A percentile compares a stretch with the other conserved stretches of the same genome.
These are phyloP conservation scores for Gymnopilus junonius DNA, from an alignment of 768 basidiomycete species.

Conservation along the genomic window DNA sequence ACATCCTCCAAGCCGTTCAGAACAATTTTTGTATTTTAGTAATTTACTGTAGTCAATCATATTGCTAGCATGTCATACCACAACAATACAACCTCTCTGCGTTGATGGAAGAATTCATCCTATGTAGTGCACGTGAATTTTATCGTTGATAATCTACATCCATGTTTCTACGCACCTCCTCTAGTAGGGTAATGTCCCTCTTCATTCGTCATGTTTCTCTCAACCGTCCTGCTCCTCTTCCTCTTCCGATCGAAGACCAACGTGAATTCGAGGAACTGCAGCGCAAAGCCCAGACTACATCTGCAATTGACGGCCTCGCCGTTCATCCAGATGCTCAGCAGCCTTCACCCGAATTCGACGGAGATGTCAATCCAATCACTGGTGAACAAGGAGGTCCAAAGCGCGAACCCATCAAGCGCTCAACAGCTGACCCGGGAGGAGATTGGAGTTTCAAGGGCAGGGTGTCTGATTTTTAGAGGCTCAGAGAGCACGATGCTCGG, in stretches of 20 bases:
- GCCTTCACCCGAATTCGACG: conserved; percentile 72
- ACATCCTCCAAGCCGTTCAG: background rate
- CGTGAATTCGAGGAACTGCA: conserved; percentile 88
- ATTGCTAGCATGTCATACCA: background rate
- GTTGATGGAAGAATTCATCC: too few relatives aligned
- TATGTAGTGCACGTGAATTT: too few relatives aligned
- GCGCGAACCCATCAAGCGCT: conserved; percentile 73
- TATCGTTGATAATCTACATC: background rate
- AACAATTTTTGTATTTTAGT: background rate
- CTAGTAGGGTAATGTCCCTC: background rate
- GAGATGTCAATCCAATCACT: conserved; percentile 79
- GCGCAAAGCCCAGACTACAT: conserved; percentile 56
- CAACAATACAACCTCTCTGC: too few relatives aligned
- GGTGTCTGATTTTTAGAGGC: conserved; percentile 77
- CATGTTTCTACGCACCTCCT: background rate
- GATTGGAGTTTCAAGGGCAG: conserved; percentile 94
- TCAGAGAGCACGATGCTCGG: conserved; percentile 15
- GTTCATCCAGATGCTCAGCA: conserved; percentile 76
- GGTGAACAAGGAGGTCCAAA: conserved; percentile 91
- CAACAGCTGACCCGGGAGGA: conserved; percentile 57
- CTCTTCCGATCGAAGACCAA: conserved; percentile 76
- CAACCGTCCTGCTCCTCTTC: conserved; percentile 71
- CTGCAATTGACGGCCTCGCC: conserved; percentile 31
- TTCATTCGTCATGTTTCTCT: conserved; percentile 37
- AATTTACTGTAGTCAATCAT: background rate